Base-by-base conservation (phyloP, 805 yeast genomes). In the Cyberlindnera galapagoensis region DNA sequence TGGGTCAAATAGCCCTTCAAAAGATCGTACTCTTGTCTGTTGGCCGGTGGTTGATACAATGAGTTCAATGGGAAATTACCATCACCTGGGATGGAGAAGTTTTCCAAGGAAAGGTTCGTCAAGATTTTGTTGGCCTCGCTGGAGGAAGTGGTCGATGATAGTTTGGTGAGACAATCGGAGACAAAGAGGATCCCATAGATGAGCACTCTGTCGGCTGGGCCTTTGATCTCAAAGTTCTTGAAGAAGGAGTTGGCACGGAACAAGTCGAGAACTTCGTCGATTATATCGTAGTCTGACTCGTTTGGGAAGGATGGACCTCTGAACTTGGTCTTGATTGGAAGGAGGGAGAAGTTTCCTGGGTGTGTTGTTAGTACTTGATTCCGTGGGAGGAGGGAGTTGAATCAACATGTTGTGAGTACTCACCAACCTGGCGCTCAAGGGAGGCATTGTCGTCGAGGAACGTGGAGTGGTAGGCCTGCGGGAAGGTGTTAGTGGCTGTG, bases 241-340 rank as follows among this genome's bases (percentile, higher is more conserved):
- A 92, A 92, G 62, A 92, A 90, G 9, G 96, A 83, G 59, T 92
- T 92, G 48, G 97, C 96, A 45, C 98, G 71, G 61, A 92, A 92
- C 34, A 92, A 68, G 59, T 92, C 97, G 34, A 92, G 62, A 18
- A 78, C 71, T 57, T 92, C 99, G 57, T 92, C 99, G 36, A 84
- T 71, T 36, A 92, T 83, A 60, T 92, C 99, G 55, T 88, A 90
- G 46, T 76, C 84, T 3, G 75, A 59, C 36, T 75, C 73, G 12
- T 72, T 67, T 6, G 94, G 90, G 56, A 79, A 86, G 1, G 95
- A 80, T 8, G 98, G 97, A 5, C 98, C 97, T 46, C 95, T 72
- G 57, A 74, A 80, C 46, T 73, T 75, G 9, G 97, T 80, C 49
- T 78, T 78, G 38, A 92, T 65, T 22, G 99, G 96, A 35, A 88